Percentiles rank a stretch among this genome's conserved stretches.
These are phyloP conservation scores for Kalaharituber pfeilii DNA, from an alignment of 2,329 filamentous ascomycete species.

Conservation along the genomic window DNA sequence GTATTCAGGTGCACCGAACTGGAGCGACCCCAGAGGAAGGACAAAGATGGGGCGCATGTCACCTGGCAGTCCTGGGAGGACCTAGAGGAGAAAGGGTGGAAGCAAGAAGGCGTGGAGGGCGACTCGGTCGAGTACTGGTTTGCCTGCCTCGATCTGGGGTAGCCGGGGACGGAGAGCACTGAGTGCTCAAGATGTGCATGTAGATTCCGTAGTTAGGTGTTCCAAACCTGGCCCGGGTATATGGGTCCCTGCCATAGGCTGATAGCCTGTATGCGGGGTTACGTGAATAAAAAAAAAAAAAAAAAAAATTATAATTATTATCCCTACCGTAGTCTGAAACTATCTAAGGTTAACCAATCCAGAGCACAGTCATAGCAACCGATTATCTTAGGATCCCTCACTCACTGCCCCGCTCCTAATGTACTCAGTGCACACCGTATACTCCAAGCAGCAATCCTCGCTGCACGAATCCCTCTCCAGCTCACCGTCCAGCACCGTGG, in stretches of 20 bases:
- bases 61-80: too few species aligned
- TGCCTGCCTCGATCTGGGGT: too few species aligned
- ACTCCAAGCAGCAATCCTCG: too few species aligned
- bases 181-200: background rate
- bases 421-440: slow-evolving; percentile 44
- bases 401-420: slow-evolving; percentile 69
- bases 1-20: too few species aligned
- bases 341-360: slow-evolving; percentile 5
- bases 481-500: slow-evolving; percentile 44
- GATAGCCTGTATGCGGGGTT: too few species aligned
- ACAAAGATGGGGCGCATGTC: too few species aligned
- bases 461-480: slow-evolving; percentile 16
- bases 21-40: too few species aligned
- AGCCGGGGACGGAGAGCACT: too few species aligned
- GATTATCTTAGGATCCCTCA: slow-evolving; percentile 58
- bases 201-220: background rate
- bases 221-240: slow-evolving; percentile 22
- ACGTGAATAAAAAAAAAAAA: slow-evolving; percentile 54
- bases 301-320: slow-evolving; percentile 40
- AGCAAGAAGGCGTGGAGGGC: too few species aligned
- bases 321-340: slow-evolving; percentile 8
- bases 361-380: slow-evolving; percentile 46
- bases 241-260: too few species aligned
- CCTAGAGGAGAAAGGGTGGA: too few species aligned
- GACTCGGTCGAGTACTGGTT: too few species aligned